These are phyloP conservation scores for Amorphotheca resinae DNA, from an alignment of 495 filamentous ascomycete species.

Conservation along the genomic window DNA sequence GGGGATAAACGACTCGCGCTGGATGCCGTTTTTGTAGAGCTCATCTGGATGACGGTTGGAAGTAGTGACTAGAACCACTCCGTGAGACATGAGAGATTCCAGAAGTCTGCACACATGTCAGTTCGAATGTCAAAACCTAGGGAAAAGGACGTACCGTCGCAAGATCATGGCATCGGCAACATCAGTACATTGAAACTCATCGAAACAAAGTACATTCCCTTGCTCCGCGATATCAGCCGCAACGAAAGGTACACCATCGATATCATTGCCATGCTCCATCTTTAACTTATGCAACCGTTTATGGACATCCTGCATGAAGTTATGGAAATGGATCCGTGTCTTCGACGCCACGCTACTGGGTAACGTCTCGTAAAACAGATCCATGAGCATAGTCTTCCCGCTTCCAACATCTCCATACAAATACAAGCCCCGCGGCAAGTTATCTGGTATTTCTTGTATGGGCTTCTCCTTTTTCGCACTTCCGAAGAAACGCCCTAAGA, in stretches of 20 bases:
- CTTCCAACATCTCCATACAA: slow-evolving; percentile 96
- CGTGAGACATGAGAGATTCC: slow-evolving; percentile 84
- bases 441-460: slow-evolving; percentile 45
- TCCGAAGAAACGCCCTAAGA: slow-evolving; percentile 63
- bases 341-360: slow-evolving; percentile 69
- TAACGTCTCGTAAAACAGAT: slow-evolving; percentile 92
- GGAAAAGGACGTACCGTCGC: slow-evolving; percentile 38
- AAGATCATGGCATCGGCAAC: slow-evolving; percentile 99
- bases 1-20: slow-evolving; percentile 87
- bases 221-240: slow-evolving; percentile 83
- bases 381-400: slow-evolving; percentile 99
- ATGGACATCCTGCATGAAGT: slow-evolving; percentile 99
- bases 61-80: slow-evolving; percentile 90
- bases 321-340: slow-evolving; percentile 97
- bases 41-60: slow-evolving; percentile 95
- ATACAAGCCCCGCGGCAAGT: slow-evolving; percentile 80
- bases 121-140: slow-evolving; percentile 2
- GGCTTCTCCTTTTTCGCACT: slow-evolving; percentile 27
- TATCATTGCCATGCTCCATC: slow-evolving; percentile 75
- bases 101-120: slow-evolving; percentile 46
- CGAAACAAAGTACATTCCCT: slow-evolving; percentile 84
- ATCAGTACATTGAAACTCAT: slow-evolving; percentile 98
- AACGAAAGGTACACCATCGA: slow-evolving; percentile 86
- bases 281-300: slow-evolving; percentile 82
- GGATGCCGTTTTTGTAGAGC: slow-evolving; percentile 95